Base-by-base conservation (phyloP, 129 eudicot genomes). In the Pseudognaphalium luteoalbum region DNA sequence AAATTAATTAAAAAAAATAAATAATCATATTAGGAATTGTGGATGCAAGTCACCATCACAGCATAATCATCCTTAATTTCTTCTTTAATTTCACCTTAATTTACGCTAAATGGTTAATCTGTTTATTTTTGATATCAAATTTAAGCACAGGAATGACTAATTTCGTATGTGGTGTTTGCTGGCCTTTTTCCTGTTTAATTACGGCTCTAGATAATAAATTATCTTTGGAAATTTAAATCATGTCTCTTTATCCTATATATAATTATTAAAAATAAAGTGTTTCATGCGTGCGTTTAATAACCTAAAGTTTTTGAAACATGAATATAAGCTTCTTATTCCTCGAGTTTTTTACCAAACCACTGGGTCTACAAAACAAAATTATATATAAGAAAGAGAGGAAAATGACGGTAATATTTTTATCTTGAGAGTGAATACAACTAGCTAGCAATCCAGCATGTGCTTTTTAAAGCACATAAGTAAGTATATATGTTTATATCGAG, bases 1-100 rank as follows among this genome's bases (percentile, higher is more conserved):
- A 80, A 77, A 71, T 72, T 5, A 19, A 6, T 4, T 44, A 77
- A 66, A 72, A 70, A 63, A 35, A 76, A 75, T 59, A 17, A 59
- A 66, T 25, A 25, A 25, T 25, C 28, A 29, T 42, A 39, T 68
- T 70, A n/a, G 22, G 35, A n/a, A 58, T 58, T 52, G 15, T 72
- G 66, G 59, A 47, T 71, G 4, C 41, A 14, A 25, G 20, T 66
- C 41, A 52, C 68, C 25, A 14, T 78, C 50, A 57, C 11, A 15
- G 39, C 54, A 64, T 19, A 3, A 44, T 63, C 72, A 17, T 4
- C 47, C 50, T 42, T 30, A 14, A 58, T 70, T 58, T 70, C 20
- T 54, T 66, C 42, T 67, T 67, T 16, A 67, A 6, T 22, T 39
- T 34, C 54, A 56, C 78, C 78, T 22, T 61, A 17, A 74, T 61